Base-by-base conservation (phyloP, 345 rosid genomes). In the Pelargonium nanum region DNA sequence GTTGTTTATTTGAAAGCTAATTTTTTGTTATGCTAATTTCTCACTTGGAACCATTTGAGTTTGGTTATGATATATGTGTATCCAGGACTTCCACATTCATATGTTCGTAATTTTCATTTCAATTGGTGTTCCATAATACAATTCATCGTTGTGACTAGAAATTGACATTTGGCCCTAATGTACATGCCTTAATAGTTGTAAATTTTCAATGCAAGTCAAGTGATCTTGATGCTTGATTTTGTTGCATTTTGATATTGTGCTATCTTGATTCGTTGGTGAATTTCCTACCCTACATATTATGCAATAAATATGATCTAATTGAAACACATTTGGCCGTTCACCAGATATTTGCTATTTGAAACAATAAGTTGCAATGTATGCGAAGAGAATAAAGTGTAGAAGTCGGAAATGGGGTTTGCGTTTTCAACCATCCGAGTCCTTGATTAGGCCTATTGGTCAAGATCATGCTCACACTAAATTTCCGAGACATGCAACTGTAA, bases 401-500 rank as follows among this genome's bases (percentile, higher is more conserved):
- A 76, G 60, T 75, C 90, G 72, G 82, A 84, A 68, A 75, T 87
- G 79, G 94, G 77, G 67, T 68, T 77, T 74, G 50, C 32, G 76
- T 32, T 77, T 79, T 65, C 80, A 71, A 68, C 77, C 80, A 65
- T 64, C 81, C 58, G 87, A 76, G 57, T 69, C 65, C 68, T 65
- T 64, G 59, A 59, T 68, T 65, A 72, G 77, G 75, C 75, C 83
- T 55, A 61, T 70, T 25, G 60, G 62, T 69, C 65, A 60, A 19
- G 72, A 76, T 53, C 74, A 55, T 65, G 68, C 76, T 25, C 62
- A 68, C 40, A 72, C 71, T 44, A 72, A 59, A 65, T 74, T 74
- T 57, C 68, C 71, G 56, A 65, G 73, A 40, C 54, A 60, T 63
- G 44, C 70, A 28, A 30, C 73, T 34, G 45, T 58, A 22, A 64